Base-by-base conservation (phyloP, 2,329 filamentous ascomycete species). In the Beauveria brongniartii region DNA sequence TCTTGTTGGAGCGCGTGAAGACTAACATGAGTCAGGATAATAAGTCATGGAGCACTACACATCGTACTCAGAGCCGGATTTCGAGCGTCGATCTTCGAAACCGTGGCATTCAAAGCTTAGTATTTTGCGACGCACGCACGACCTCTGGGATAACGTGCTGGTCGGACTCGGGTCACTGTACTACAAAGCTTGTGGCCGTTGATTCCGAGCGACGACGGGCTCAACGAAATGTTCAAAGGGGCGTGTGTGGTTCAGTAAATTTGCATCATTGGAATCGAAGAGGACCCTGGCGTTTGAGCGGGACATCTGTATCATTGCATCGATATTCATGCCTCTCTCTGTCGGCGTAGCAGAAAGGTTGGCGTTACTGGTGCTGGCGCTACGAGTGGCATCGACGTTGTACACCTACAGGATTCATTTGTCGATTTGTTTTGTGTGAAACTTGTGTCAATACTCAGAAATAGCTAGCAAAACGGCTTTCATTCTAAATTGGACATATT, bases 111-210 rank as follows among this genome's bases (percentile, higher is more conserved):
- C 62, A 18, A 62, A 61, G 30, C 63, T 64, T 57, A 64, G 66
- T 44, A 57, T 74, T 41, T 70, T 69, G 67, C 68, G 68, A 56
- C 71, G 67, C 64, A 73, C 72, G n/a, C 68, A 72, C 63, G 68
- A 74, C 61, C 54, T 72, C 24, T 77, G 75, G 74, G 74, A 76
- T 24, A 67, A 68, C 10, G 69, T 77, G n/a, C 69, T 75, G 43
- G 72, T 75, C 59, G 69, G 70, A 44, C 66, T 77, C 47, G 75
- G 74, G 50, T 73, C 69, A 60, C 66, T 68, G 51, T 76, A 75
- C 65, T 74, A 71, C 68, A 75, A 72, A 59, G 63, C 71, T 5
- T 47, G 40, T 16, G 57, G 57, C 3, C 5, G 8, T 6, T 59
- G 28, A 59, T 14, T 10, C 3, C 30, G 22, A 43, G 8, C 7